Conservation (phyloP, 176 grass and related monocot genomes). For the Melocanna baccifera region DNA sequence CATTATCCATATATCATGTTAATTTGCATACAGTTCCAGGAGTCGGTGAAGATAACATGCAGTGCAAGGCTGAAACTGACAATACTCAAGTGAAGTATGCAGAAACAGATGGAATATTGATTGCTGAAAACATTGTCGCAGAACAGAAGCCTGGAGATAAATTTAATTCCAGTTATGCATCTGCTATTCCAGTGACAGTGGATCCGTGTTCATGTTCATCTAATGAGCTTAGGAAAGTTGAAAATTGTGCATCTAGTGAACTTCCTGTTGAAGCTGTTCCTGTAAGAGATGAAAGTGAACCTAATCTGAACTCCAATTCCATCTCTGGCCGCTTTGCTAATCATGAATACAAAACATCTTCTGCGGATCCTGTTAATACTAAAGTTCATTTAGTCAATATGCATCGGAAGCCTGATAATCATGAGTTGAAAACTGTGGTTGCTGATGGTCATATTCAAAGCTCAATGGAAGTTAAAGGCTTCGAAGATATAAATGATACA, state of each 20-base stretch:
- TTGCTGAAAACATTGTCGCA: slow-evolving; percentile 22
- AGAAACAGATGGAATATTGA: slow-evolving; percentile 24
- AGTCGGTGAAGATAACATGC: slow-evolving; percentile 23
- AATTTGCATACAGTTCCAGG: slow-evolving; percentile 22
- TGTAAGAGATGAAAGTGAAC: neutral
- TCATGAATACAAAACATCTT: slow-evolving; percentile 15
- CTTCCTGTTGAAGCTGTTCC: slow-evolving; percentile 31
- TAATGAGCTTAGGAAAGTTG: slow-evolving; percentile 31
- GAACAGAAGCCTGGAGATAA: slow-evolving; percentile 37
- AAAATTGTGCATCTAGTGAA: slow-evolving; percentile 18
- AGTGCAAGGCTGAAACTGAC: slow-evolving; percentile 23
- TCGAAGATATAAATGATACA: neutral
- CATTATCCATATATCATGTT: slow-evolving; percentile 10
- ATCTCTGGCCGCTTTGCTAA: neutral
- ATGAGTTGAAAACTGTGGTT: slow-evolving; percentile 15
- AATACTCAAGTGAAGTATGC: slow-evolving; percentile 24
- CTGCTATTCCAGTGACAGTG: slow-evolving; percentile 24
- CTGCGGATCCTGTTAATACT: neutral
- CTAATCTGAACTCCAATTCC: slow-evolving; percentile 8
- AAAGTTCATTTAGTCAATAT: neutral
- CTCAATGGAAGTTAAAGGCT: slow-evolving; percentile 30
- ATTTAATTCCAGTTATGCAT: slow-evolving; percentile 20
- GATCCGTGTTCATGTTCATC: slow-evolving; percentile 29
- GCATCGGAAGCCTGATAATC: slow-evolving; percentile 24
- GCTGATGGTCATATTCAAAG: slow-evolving; percentile 27